These are phyloP conservation scores for Kazachstania taianensis DNA, from an alignment of 805 yeast genomes.

Conservation along the genomic window DNA sequence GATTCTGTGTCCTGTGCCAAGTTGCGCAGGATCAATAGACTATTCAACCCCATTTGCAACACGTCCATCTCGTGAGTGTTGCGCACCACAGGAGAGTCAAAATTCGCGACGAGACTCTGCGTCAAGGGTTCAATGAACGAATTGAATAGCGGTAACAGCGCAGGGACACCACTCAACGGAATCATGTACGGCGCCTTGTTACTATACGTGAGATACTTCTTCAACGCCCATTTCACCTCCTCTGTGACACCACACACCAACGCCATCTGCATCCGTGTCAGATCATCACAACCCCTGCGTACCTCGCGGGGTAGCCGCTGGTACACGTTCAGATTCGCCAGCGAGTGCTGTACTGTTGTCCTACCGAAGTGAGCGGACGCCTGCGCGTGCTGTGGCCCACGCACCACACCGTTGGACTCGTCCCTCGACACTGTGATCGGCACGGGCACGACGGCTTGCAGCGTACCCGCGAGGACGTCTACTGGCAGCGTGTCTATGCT, in stretches of 20 bases:
- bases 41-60: slow-evolving; percentile 29
- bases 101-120: slow-evolving; percentile 17
- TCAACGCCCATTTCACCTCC: slow-evolving; percentile 66
- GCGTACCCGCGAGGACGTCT: no score
- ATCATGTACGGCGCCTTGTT: slow-evolving; percentile 42
- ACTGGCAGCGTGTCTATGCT: no score
- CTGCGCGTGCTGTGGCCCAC: not conserved
- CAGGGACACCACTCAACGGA: slow-evolving; percentile 35
- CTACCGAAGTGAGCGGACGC: not conserved
- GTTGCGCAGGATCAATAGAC: slow-evolving; percentile 59
- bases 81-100: slow-evolving; percentile 18
- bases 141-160: slow-evolving; percentile 30
- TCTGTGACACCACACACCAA: slow-evolving; percentile 51
- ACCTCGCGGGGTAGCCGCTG: slow-evolving; percentile 27
- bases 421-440: slow-evolving; percentile 24
- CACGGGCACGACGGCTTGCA: slow-evolving; percentile 18
- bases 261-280: slow-evolving; percentile 61
- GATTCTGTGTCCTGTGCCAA: slow-evolving; percentile 73
- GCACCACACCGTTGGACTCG: slow-evolving; percentile 22
- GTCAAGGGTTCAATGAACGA: slow-evolving; percentile 23
- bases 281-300: slow-evolving; percentile 50
- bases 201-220: slow-evolving; percentile 30
- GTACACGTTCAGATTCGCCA: slow-evolving; percentile 25
- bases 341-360: slow-evolving; percentile 19
- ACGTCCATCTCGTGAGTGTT: slow-evolving; percentile 8